Conservation (phyloP, 2,329 filamentous ascomycete genomes). For the Nemania sp. region DNA sequence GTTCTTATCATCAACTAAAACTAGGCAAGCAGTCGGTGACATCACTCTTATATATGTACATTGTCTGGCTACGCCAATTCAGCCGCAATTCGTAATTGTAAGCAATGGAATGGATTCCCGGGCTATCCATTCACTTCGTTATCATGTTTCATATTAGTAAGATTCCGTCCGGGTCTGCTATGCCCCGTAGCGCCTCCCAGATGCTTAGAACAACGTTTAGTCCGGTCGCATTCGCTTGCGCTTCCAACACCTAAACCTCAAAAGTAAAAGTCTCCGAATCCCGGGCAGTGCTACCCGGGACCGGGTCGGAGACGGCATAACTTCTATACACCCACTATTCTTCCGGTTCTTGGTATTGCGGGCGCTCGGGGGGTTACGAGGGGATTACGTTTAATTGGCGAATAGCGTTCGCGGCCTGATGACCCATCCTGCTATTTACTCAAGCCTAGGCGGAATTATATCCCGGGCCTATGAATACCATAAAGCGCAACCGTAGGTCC, state of each 20-base stretch:
- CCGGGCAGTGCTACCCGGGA: no score
- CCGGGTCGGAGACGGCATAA: background rate
- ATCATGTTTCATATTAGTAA: slow-evolving; percentile 26
- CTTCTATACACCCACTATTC: background rate
- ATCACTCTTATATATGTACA: slow-evolving; percentile 19
- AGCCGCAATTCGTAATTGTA: background rate
- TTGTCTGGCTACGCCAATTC: background rate
- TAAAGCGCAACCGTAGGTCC: background rate
- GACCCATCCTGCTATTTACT: background rate
- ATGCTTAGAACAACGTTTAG: background rate
- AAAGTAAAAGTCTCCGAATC: slow-evolving; percentile 29
- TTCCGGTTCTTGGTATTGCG: background rate
- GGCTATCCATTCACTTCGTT: background rate
- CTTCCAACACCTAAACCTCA: no score
- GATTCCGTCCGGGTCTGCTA: background rate
- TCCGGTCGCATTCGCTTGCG: slow-evolving; percentile 19
- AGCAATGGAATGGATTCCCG: background rate
- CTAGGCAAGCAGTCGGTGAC: background rate
- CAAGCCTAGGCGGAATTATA: background rate
- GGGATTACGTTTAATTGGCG: background rate
- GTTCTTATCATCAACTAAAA: background rate
- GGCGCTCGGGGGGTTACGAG: no score
- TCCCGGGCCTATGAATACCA: background rate
- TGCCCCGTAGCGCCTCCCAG: background rate
- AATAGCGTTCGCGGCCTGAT: background rate